Evolutionary conservation across 192 early-diverging fungal species (phyloP), one percentile per base, ranked within the genome.

Genomic region (Coemansia sp.): DNA sequence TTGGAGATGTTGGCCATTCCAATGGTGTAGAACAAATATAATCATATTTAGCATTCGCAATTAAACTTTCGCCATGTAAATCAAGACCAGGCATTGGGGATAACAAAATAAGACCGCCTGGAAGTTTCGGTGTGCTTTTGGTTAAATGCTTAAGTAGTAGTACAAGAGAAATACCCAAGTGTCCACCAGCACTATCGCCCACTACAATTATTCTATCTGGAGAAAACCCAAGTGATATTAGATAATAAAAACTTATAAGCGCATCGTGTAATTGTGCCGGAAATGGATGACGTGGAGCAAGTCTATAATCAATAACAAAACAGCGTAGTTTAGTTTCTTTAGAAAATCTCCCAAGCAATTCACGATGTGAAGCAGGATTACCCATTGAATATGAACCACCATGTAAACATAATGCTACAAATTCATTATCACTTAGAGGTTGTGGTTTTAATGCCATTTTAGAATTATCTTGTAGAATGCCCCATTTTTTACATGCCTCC

Each of bases 251-350:
- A 5, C 57, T 42, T 19, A 78, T 59, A 19, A 67, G 32, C 11
- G 75, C 70, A 30, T 78, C 75, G 29, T 72, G 75, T 2, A 78
- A 53, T 52, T 78, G 75, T 3, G 70, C 70, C 1, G 75, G 75
- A 27, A 68, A 78, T 27, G 70, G 69, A 22, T 71, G 33, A 6
- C 42, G 51, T 0, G 75, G 75, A 11, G 75, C 70, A n/a, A 78
- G 75, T 3, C 75, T 64, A 31, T 78, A 78, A 59, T 72, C 70
- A 8, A 72, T 20, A 9, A 62, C 51, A 63, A 76, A 65, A 0
- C 66, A 61, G 9, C 61, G 63, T 39, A 51, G 5, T 23, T 27
- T 51, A 2, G 31, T 54, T 22, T 23, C 24, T 20, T 62, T 51
- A 7, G 57, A 64, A 2, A 66, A 23, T 19, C 59, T 9, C 0